A percentile compares a stretch with the other conserved stretches of the same genome.
Conservation (phyloP, 2,329 filamentous ascomycete genomes). For the Tympanopsis confertula region DNA sequence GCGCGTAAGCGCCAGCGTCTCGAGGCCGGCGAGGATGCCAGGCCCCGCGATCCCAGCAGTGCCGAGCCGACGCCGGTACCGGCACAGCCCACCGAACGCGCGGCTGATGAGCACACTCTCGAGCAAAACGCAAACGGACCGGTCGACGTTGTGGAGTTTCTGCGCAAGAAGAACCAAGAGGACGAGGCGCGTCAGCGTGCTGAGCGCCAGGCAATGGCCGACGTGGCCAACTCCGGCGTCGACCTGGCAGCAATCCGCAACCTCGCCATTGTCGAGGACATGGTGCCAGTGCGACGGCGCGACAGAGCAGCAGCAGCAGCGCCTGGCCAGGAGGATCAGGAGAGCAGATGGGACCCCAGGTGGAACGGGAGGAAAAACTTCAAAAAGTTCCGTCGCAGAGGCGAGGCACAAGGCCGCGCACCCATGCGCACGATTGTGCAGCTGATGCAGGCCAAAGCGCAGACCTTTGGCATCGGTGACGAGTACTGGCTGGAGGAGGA, state of each 20-base stretch:
- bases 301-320: constrained; percentile 14
- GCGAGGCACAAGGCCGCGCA: constrained; percentile 29
- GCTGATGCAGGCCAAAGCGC: constrained; percentile 59
- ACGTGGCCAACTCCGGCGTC: constrained; percentile 45
- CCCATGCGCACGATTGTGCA: constrained; percentile 49
- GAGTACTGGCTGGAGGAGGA: constrained; percentile 62
- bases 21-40: constrained; percentile 39
- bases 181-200: constrained; percentile 52
- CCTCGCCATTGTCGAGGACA: constrained; percentile 66
- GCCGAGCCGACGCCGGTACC: constrained; percentile 9
- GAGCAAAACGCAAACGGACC: constrained; percentile 38
- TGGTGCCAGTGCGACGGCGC: constrained; percentile 25
- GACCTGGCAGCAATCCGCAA: constrained; percentile 64
- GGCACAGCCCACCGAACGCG: constrained; percentile 11
- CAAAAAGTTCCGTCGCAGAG: constrained; percentile 67
- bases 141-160: constrained; percentile 58
- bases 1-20: constrained; percentile 69
- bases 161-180: constrained; percentile 45
- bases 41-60: constrained; percentile 20
- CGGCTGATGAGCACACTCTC: constrained; percentile 30
- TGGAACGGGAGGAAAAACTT: constrained; percentile 97
- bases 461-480: constrained; percentile 64
- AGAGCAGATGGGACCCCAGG: constrained; percentile 63
- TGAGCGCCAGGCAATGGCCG: constrained; percentile 40
- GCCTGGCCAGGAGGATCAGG: constrained; percentile 31